A percentile compares a stretch with the other conserved stretches of the same genome.
Evolutionary conservation across 1,284 basidiomycete species (phyloP).

Genomic region (Ustilago esculenta): DNA sequence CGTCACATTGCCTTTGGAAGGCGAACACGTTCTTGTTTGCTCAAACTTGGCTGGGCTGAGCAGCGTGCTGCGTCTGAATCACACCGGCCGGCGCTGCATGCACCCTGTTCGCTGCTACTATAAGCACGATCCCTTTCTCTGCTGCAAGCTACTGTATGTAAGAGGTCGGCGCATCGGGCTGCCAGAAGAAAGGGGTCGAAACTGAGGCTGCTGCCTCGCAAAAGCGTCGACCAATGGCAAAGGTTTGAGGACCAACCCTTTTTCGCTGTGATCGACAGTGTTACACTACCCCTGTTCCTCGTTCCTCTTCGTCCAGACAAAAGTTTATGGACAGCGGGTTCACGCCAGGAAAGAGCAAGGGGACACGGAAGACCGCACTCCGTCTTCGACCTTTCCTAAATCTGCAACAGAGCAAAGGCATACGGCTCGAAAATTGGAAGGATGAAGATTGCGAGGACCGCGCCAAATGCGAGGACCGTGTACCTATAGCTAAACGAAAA

Average conservation of each 20-base stretch:
- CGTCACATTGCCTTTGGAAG: slow-evolving; percentile 15
- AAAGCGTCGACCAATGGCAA: slow-evolving; percentile 5
- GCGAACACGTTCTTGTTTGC: slow-evolving; percentile 12
- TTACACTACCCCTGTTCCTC: slow-evolving; percentile 3
- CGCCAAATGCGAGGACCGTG: no score
- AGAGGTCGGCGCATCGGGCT: no score
- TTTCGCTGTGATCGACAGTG: neutral
- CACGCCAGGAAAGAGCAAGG: slow-evolving; percentile 11
- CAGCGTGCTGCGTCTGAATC: no score
- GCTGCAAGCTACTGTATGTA: no score
- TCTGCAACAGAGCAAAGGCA: no score
- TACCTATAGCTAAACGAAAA: neutral
- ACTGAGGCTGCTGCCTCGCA: no score
- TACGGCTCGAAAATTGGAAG: no score
- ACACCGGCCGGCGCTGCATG: no score
- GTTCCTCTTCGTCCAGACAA: neutral
- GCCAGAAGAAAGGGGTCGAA: no score
- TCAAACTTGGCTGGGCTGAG: slow-evolving; percentile 2
- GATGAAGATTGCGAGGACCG: neutral
- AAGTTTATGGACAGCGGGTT: no score
- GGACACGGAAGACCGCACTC: neutral
- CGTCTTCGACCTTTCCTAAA: no score
- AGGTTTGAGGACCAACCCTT: slow-evolving; percentile 16
- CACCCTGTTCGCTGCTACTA: neutral
- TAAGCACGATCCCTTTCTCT: no score